Evolutionary conservation across 306 rosid genomes (phyloP), one percentile per base, ranked within the genome.

Genomic region (Prunus kanzakura): DNA sequence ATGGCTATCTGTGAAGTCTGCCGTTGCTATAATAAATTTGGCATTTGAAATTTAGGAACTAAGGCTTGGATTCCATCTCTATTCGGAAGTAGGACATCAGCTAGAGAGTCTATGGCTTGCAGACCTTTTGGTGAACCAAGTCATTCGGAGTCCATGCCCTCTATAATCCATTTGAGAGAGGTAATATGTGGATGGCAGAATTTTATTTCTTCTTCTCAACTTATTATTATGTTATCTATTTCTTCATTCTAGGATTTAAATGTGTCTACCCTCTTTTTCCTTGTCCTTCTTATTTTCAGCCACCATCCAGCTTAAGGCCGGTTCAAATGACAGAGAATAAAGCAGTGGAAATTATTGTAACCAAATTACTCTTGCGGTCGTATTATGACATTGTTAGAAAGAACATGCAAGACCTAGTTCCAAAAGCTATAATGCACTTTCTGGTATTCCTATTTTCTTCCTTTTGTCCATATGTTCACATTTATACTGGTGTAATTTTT

Each of bases 361-460:
- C 73, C 67, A 86, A 86, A 80, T 54, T 74, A 60, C 81, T 83
- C 46, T 22, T 86, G 81, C 46, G 70, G 19, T 83, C 89, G 15
- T 86, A 83, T 69, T 80, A 83, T 67, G 87, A 78, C 75, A 86
- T 86, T 70, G 87, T 86, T n/a, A 61, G 87, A 68, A 86, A 83
- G 74, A 86, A 78, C 75, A 71, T 74, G 54, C 81, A 80, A 70
- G 87, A 86, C 62, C 80, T 47, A 13, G 89, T 86, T 47, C 89
- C 89, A 45, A 86, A 83, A 80, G 79, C 87, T 50, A 78, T 86
- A 47, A 86, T 86, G 87, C 87, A 86, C 69, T 86, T 80, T 76
- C 77, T 86, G 87, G 89, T 78, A 74, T 47, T 57, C 22, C 64
- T 1, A 18, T 71, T 11, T 50, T 14, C 27, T 38, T 73, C 35